Base-by-base conservation (phyloP, 805 yeast genomes). In the Candida loeiensis region DNA sequence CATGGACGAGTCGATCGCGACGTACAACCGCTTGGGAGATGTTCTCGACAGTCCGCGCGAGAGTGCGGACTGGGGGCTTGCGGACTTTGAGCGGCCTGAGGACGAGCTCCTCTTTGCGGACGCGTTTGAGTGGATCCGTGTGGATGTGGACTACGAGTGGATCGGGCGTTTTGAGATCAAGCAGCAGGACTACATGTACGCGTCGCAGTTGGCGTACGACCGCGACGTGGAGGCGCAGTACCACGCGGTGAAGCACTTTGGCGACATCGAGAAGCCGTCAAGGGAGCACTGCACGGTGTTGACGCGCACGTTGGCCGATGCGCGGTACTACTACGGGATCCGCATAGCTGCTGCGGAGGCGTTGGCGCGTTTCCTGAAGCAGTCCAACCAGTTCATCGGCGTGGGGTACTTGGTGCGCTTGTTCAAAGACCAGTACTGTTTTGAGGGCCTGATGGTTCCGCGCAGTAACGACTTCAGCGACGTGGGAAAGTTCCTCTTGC, bases 71-170 rank as follows among this genome's bases (percentile, higher is more conserved):
- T 91, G 98, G 98, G 70, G 72, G 12, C 67, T 88, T 8, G 70
- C 76, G 1, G 95, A 87, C 31, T 80, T 86, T 77, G 66, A 75
- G 11, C 73, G 73, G 34, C 82, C 80, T 21, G 89, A 82, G 37
- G 90, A 81, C 44, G 89, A 82, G 30, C 66, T 66, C 29, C 71
- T 78, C 66, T 71, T 77, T 16, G 80, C 78, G 51, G 97, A 91
- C 52, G 96, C 96, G 0, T 93, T 89, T 61, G 99, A 93, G 54
- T 93, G 99, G 99, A 73, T 93, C 27, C 73, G 99, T 51, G 86
- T 91, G n/a, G 99, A 93, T 63, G 90, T 97, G 0, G 99, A 93
- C 59, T 85, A 83, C 53, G 99, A 93, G 59, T 93, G 99, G 99
- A 83, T 93, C 36, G 87, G 95, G 45, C 78, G 77, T 48, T 69